phyloP scores from a whole-genome alignment of 1,139 yeast genomes.

The Sugiyamaella novakii region DNA sequence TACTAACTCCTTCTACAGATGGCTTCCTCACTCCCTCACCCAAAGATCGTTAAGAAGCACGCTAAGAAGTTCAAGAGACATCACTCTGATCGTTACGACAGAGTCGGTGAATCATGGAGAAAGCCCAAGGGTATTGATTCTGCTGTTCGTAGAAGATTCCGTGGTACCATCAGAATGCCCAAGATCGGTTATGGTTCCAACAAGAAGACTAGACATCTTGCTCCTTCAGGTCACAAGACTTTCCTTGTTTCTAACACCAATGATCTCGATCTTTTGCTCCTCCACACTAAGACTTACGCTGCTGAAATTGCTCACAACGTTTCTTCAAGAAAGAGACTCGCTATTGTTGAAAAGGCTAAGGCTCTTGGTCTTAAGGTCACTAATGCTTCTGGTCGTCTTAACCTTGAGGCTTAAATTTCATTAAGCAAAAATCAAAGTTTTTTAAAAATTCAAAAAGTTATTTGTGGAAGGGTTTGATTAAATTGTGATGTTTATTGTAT shows the following conservation, averaged over 20 bases:
- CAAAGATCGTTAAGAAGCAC: slow-evolving; percentile 99
- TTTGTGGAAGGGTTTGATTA: slow-evolving; percentile 12
- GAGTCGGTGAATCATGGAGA: slow-evolving; percentile 99
- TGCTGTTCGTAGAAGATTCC: slow-evolving; percentile 99
- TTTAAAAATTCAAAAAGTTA: slow-evolving; percentile 12
- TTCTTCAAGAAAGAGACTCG: slow-evolving; percentile 98
- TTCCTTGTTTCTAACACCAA: slow-evolving; percentile 88
- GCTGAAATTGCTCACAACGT: slow-evolving; percentile 99
- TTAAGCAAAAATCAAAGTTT: slow-evolving; percentile 6
- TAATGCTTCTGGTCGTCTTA: slow-evolving; percentile 98
- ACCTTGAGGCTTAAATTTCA: slow-evolving; percentile 80
- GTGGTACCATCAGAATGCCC: slow-evolving; percentile 99
- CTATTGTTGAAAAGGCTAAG: slow-evolving; percentile 95
- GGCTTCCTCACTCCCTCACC: slow-evolving; percentile 99
- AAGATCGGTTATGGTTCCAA: slow-evolving; percentile 99
- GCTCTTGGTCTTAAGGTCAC: slow-evolving; percentile 98
- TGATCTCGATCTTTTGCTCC: slow-evolving; percentile 92
- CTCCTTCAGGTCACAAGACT: slow-evolving; percentile 98
- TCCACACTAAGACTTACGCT: slow-evolving; percentile 98
- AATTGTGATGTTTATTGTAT: slow-evolving; percentile 18
- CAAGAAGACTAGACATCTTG: slow-evolving; percentile 96
- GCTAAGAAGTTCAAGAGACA: slow-evolving; percentile 96
- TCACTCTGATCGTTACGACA: slow-evolving; percentile 99
- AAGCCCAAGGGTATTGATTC: slow-evolving; percentile 99
- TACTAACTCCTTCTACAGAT: slow-evolving; percentile 45